Evolutionary conservation across 768 basidiomycete genomes (phyloP), one percentile per base, ranked within the genome.

Genomic region (Amanita exitialis): DNA sequence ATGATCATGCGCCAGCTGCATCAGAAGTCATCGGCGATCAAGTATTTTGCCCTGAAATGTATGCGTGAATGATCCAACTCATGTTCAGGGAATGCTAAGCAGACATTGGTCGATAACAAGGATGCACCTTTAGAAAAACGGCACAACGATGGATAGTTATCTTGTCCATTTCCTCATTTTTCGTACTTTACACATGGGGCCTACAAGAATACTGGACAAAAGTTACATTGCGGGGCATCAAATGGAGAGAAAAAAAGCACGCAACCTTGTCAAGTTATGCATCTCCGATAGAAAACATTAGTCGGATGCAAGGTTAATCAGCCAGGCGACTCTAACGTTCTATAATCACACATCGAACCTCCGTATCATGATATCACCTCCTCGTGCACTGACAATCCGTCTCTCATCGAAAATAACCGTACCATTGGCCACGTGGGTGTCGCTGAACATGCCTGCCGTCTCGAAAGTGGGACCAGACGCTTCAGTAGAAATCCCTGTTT

Each of bases 341-440:
- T 41, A 51, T 41, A n/a, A 44, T 70, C 62, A 83, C 43, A 82
- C 64, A 64, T 83, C 81, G 57, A 83, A 82, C 58, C 77, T 69
- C 53, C 78, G 71, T 43, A 79, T 68, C 28, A 73, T 64, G 23
- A 80, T 66, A 41, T 70, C 71, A 48, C 64, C 66, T 37, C 60
- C 66, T 21, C 65, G 64, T 4, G 69, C 67, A 45, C 71, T 83
- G 54, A 88, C 73, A 49, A 89, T 86, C 58, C 80, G 69, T 59
- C 84, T 75, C 54, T 89, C 87, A 58, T 90, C 87, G 61, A 90
- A 90, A 21, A 72, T 74, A 39, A 88, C 72, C 4, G 73, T 73
- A 6, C 79, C 75, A 53, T 62, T 66, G 32, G 56, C 50, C 51
- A 59, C 52, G 43, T 53, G 58, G 44, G 58, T 46, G 44, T 53